Evolutionary conservation across 2,329 filamentous ascomycete genomes (phyloP).

Genomic region (Hymenoscyphus fructigenus): DNA sequence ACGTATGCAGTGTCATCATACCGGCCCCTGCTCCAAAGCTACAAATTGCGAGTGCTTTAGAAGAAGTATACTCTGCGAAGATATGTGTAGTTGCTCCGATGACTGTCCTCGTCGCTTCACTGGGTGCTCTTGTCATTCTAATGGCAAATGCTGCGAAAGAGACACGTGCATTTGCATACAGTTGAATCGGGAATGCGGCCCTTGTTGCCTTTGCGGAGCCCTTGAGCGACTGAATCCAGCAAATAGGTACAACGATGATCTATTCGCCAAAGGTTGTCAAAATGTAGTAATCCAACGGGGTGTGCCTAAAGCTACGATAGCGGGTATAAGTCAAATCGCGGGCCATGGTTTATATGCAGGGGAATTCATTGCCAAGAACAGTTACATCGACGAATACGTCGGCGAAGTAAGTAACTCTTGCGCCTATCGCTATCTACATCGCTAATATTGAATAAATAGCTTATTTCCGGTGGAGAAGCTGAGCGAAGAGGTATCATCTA

Average conservation of each 20-base stretch:
- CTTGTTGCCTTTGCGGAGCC: conserved; percentile 73
- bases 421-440: not conserved
- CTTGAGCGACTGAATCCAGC: conserved; percentile 65
- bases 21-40: conserved; percentile 56
- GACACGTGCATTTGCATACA: conserved; percentile 69
- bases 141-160: conserved; percentile 57
- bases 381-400: conserved; percentile 80
- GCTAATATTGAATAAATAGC: conserved; percentile 39
- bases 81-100: conserved; percentile 64
- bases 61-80: conserved; percentile 66
- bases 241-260: conserved; percentile 59
- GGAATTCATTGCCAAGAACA: conserved; percentile 46
- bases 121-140: conserved; percentile 60
- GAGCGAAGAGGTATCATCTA: conserved; percentile 38
- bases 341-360: conserved; percentile 70
- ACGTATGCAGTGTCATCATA: conserved; percentile 60
- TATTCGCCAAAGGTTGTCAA: conserved; percentile 62
- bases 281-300: conserved; percentile 73
- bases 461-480: conserved; percentile 48
- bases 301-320: conserved; percentile 61
- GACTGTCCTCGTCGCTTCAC: conserved; percentile 65
- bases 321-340: conserved; percentile 68
- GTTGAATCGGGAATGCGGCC: conserved; percentile 78
- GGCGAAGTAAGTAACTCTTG: conserved; percentile 62
- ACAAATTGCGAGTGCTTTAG: conserved; percentile 62